Percentiles rank a stretch among this genome's conserved stretches.
Evolutionary conservation across 352 stramenopile genomes (phyloP).

Genomic region (Phytophthora colocasiae): DNA sequence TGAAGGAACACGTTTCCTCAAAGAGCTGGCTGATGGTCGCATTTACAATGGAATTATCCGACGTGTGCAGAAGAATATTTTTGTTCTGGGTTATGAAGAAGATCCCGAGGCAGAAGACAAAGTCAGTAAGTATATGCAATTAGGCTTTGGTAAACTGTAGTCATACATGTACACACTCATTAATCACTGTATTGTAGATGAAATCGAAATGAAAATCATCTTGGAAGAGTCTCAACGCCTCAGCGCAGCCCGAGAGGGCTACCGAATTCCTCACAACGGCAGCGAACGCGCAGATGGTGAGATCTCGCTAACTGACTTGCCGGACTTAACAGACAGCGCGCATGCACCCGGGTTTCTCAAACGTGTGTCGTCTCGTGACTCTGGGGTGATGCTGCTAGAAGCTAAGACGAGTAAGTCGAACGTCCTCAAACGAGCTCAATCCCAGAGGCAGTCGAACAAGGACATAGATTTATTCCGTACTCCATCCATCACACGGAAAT

Average conservation of each 20-base stretch:
- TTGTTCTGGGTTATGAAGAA: slow-evolving; percentile 69
- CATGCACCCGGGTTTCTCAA: slow-evolving; percentile 40
- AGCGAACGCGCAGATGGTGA: slow-evolving; percentile 45
- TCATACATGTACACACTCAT: background rate
- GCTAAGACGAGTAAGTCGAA: slow-evolving; percentile 26
- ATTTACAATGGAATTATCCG: slow-evolving; percentile 73
- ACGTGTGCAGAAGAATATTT: slow-evolving; percentile 53
- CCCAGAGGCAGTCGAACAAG: slow-evolving; percentile 29
- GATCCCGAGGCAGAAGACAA: slow-evolving; percentile 66
- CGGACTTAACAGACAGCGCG: slow-evolving; percentile 47
- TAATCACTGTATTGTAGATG: slow-evolving; percentile 34
- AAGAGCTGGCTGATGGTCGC: slow-evolving; percentile 70
- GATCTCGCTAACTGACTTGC: slow-evolving; percentile 62
- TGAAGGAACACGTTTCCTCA: slow-evolving; percentile 73
- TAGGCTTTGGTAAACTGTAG: background rate
- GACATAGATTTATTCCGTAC: slow-evolving; percentile 17
- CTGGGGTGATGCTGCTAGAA: slow-evolving; percentile 6
- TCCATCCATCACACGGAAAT: slow-evolving; percentile 11
- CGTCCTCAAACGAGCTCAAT: slow-evolving; percentile 48
- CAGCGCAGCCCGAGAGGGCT: slow-evolving; percentile 42
- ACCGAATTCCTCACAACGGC: slow-evolving; percentile 7
- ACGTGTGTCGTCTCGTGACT: slow-evolving; percentile 47
- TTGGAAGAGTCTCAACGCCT: slow-evolving; percentile 69
- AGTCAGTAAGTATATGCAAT: slow-evolving; percentile 51
- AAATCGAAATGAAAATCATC: slow-evolving; percentile 85